Conservation (phyloP, 352 stramenopile genomes). For the Pythium monospermum region DNA sequence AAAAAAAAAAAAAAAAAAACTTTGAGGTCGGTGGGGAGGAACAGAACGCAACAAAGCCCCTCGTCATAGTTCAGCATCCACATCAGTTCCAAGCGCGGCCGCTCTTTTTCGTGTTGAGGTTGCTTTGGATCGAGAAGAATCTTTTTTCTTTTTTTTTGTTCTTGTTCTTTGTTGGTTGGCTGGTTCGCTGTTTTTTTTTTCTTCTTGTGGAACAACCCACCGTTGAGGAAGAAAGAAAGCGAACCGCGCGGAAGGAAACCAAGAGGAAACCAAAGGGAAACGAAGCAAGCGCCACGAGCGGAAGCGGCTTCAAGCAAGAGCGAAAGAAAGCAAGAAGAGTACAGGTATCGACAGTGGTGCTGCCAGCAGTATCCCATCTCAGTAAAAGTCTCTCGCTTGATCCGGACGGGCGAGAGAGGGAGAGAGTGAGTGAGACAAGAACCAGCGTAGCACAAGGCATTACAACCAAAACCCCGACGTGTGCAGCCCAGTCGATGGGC, state of each 20-base stretch:
- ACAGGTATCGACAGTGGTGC: not conserved
- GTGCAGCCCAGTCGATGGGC: slow-evolving; percentile 26
- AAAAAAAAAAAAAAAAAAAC: too few species aligned
- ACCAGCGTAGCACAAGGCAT: not conserved
- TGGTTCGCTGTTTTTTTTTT: not conserved
- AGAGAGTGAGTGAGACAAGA: not conserved
- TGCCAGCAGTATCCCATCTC: not conserved
- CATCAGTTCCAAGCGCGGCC: too few species aligned
- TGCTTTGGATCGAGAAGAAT: slow-evolving; percentile 15
- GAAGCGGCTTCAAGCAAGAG: not conserved
- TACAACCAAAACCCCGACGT: not conserved
- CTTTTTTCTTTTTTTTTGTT: slow-evolving; percentile 16
- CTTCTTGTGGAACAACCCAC: not conserved
- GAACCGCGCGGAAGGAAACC: not conserved
- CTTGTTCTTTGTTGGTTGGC: too few species aligned
- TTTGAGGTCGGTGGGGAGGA: too few species aligned
- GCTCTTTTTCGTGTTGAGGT: slow-evolving; percentile 1
- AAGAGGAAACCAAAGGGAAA: not conserved
- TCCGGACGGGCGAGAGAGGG: not conserved
- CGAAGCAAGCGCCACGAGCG: slow-evolving; percentile 1
- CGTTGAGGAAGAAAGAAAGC: slow-evolving; percentile 4
- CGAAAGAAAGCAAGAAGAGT: not conserved
- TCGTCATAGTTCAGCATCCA: too few species aligned
- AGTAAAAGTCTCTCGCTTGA: not conserved
- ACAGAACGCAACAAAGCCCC: too few species aligned